Percentiles rank a stretch among this genome's conserved stretches.
phyloP scores from a whole-genome alignment of 2,329 filamentous ascomycete genomes.

The Davidsoniella neocaledoniae region DNA sequence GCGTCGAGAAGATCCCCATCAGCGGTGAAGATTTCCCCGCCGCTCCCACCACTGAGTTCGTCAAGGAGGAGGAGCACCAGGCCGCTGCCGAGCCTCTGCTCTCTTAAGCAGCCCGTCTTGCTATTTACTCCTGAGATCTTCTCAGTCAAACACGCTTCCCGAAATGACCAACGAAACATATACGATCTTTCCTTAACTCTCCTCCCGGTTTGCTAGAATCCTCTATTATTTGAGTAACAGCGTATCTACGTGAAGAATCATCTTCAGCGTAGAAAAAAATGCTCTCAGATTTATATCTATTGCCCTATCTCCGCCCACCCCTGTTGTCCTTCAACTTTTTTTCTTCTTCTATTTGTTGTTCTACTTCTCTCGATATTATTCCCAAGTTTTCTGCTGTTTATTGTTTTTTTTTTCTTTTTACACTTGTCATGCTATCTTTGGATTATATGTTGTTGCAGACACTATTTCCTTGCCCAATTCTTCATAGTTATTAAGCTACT shows the following conservation, averaged over 20 bases:
- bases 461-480: background rate
- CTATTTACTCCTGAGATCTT: background rate
- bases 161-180: no score
- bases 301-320: background rate
- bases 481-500: background rate
- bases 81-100: slow-evolving; percentile 6
- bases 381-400: background rate
- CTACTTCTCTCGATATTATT: background rate
- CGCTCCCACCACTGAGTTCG: slow-evolving; percentile 22
- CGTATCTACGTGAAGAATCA: no score
- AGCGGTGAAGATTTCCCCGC: slow-evolving; percentile 21
- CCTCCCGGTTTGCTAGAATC: no score
- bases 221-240: no score
- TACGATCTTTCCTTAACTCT: no score
- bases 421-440: background rate
- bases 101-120: background rate
- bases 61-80: slow-evolving; percentile 1
- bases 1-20: slow-evolving; percentile 25
- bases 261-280: no score
- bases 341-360: background rate
- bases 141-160: no score
- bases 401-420: background rate
- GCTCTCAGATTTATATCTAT: background rate
- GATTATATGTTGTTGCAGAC: background rate
- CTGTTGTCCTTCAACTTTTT: background rate